A percentile compares a stretch with the other conserved stretches of the same genome.
Evolutionary conservation across 192 early-diverging fungal species (phyloP).

Genomic region (Umbelopsis sp.): DNA sequence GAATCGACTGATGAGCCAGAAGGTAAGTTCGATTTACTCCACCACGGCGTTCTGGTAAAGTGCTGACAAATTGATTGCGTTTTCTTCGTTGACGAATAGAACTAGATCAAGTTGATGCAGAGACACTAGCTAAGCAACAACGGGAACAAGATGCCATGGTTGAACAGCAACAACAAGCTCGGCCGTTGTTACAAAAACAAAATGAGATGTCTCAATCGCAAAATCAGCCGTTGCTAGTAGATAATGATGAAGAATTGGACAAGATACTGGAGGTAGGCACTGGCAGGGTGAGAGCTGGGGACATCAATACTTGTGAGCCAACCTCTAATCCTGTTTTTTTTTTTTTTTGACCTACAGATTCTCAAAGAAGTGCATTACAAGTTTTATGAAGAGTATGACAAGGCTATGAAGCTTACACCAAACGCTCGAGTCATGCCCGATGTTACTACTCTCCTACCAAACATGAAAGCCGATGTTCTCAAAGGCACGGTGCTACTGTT

Average conservation of each 20-base stretch:
- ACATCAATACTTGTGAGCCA: background rate
- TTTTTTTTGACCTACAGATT: constrained; percentile 34
- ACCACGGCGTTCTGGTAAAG: background rate
- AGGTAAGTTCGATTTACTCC: background rate
- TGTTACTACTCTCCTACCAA: constrained; percentile 46
- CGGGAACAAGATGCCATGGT: constrained; percentile 24
- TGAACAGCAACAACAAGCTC: background rate
- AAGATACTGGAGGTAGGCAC: constrained; percentile 43
- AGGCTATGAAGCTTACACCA: background rate
- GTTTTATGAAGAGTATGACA: constrained; percentile 64
- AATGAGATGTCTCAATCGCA: constrained; percentile 31
- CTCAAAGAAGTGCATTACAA: constrained; percentile 66
- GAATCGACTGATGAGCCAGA: background rate
- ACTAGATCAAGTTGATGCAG: background rate
- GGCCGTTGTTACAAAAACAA: constrained; percentile 19
- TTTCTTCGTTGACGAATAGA: background rate
- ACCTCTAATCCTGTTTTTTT: background rate
- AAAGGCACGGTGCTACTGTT: constrained; percentile 74
- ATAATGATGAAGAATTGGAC: constrained; percentile 61
- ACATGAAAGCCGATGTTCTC: constrained; percentile 65
- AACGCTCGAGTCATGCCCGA: constrained; percentile 25
- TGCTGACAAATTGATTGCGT: background rate
- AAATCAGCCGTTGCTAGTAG: constrained; percentile 52
- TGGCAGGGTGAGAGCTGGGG: background rate
- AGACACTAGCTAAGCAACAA: constrained; percentile 22